These are phyloP conservation scores for Tephrocybe sp. DNA, from an alignment of 768 basidiomycete species.

Conservation along the genomic window DNA sequence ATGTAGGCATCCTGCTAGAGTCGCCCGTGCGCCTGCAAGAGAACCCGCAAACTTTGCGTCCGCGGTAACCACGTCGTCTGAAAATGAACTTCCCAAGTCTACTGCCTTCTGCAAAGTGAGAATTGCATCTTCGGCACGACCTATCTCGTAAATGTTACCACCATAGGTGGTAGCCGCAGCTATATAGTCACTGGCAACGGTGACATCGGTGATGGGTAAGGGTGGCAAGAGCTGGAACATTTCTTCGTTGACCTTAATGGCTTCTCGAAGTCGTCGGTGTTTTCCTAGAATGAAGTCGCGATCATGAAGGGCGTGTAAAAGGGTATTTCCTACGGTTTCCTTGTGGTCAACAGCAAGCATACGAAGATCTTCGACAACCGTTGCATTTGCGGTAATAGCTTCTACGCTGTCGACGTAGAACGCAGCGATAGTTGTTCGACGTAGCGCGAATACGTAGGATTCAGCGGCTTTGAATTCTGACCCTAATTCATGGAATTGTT, in stretches of 20 bases:
- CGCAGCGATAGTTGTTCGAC: background rate
- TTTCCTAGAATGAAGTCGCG: slow-evolving; percentile 8
- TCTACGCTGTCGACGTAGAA: background rate
- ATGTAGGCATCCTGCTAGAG: background rate
- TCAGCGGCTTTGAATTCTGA: background rate
- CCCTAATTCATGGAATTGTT: background rate
- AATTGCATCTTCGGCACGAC: slow-evolving; percentile 5
- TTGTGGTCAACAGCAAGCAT: slow-evolving; percentile 1
- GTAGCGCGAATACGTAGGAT: slow-evolving; percentile 4
- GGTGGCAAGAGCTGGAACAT: background rate
- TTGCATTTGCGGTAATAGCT: slow-evolving; percentile 5
- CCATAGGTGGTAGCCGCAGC: slow-evolving; percentile 1
- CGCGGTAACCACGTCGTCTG: background rate
- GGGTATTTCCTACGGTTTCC: slow-evolving; percentile 1
- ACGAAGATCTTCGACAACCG: slow-evolving; percentile 3
- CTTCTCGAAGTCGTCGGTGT: slow-evolving; percentile 10
- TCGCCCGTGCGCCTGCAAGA: background rate
- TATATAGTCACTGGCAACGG: slow-evolving; percentile 2
- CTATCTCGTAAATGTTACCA: slow-evolving; percentile 5
- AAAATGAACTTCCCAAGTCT: background rate
- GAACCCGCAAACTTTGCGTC: slow-evolving; percentile 8
- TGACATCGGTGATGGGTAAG: slow-evolving; percentile 1
- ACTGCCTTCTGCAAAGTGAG: slow-evolving; percentile 5
- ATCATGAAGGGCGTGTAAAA: background rate
- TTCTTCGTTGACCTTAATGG: slow-evolving; percentile 1